Percentiles rank a stretch among this genome's conserved stretches.
phyloP scores from a whole-genome alignment of 2,329 filamentous ascomycete genomes.

The Periconia digitata region DNA sequence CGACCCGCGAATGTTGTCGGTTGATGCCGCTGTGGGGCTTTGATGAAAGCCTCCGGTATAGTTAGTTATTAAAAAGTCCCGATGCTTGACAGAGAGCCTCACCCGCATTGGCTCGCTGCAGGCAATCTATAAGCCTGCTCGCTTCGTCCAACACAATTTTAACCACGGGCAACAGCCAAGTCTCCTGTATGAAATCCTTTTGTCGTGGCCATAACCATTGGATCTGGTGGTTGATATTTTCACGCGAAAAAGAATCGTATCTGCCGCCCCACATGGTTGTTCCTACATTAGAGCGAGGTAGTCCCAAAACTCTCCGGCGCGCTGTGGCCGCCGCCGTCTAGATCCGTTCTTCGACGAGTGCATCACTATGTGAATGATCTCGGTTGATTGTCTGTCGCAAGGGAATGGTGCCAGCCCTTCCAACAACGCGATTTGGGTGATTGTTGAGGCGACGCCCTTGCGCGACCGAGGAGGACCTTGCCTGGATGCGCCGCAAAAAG shows the following conservation, averaged over 20 bases:
- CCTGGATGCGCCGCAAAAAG: not conserved
- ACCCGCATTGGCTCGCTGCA: conserved; percentile 6
- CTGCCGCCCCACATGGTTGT: conserved; percentile 5
- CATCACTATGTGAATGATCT: not conserved
- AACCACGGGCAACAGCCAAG: not conserved
- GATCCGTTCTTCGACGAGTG: conserved; percentile 3
- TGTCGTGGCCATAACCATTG: not conserved
- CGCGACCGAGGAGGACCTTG: not conserved
- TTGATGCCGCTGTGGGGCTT: not conserved
- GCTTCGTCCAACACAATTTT: conserved; percentile 12
- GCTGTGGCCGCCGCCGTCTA: conserved; percentile 4
- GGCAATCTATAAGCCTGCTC: conserved; percentile 18
- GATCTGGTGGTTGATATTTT: not conserved
- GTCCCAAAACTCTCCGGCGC: not conserved
- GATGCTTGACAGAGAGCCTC: conserved; percentile 9
- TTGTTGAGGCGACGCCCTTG: not conserved
- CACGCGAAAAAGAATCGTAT: conserved; percentile 1
- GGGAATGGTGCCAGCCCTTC: not conserved
- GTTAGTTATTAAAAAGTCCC: conserved; percentile 2
- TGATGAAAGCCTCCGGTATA: not conserved
- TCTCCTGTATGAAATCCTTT: not conserved
- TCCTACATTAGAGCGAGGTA: conserved; percentile 8
- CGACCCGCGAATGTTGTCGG: not conserved
- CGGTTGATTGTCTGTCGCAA: not conserved
- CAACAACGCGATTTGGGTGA: not conserved